Base-by-base conservation (phyloP, 2,329 filamentous ascomycete genomes). In the Aspergillus hortae region DNA sequence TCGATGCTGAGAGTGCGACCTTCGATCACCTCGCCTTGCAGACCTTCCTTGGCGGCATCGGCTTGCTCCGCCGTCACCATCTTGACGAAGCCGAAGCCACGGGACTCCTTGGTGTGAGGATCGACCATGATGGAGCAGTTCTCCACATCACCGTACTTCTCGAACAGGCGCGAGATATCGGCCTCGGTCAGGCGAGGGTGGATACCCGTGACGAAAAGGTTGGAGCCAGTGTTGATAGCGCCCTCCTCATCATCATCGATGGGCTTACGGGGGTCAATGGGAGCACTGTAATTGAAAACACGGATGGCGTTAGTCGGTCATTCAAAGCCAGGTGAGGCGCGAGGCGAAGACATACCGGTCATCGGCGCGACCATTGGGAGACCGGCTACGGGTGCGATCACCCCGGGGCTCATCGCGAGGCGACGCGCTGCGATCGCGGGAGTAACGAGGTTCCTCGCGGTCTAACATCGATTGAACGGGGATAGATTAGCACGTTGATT, bases 91-190 rank as follows among this genome's bases (percentile, higher is more conserved):
- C 94, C 94, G 62, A 99, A 99, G 61, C 94, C 94, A 74, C 94
- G 94, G 63, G 92, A 97, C 76, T 99, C 94, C 77, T 96, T 95
- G 67, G 90, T 95, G 75, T 99, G 94, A 56, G 94, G 94, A 70
- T 99, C 94, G 68, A 92, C 86, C 94, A 99, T 99, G 78, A 99
- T 99, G 74, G 96, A 95, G 79, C 92, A 97, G 77, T 95, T 97
- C 78, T 97, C 92, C 48, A 99, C 94, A 70, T 96, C 91, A 63
- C 94, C 94, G 67, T 97, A 97, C 77, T 97, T 99, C 77, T 96
- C 91, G 69, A 99, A 99, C 61, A 99, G 86, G 72, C 91, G 91
- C 49, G 89, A 88, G 56, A 99, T 90, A 70, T 97, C 94, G 14
- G 86, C 83, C 74, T 99, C 94, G 44, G 83, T 86, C 61, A 99